phyloP scores from a whole-genome alignment of 371 early-diverging fungal species.

The Blakeslea trispora region DNA sequence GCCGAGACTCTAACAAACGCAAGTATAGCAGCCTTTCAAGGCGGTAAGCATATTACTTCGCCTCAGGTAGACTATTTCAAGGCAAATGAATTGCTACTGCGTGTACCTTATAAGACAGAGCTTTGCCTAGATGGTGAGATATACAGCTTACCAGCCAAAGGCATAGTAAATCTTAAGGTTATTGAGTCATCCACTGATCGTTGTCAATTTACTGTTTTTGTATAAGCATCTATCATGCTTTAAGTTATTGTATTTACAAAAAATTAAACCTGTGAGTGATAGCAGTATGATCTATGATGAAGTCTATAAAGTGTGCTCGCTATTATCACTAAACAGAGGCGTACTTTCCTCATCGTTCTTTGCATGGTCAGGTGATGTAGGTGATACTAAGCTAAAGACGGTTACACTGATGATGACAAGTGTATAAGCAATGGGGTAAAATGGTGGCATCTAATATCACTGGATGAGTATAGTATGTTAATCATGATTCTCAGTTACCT shows the following conservation, averaged over 20 bases:
- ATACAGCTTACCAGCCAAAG: constrained; percentile 27
- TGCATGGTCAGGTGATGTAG: neutral
- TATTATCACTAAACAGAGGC: neutral
- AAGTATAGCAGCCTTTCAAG: constrained; percentile 35
- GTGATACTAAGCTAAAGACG: constrained; percentile 25
- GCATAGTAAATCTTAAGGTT: constrained; percentile 32
- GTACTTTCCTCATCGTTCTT: neutral
- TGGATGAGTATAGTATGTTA: neutral
- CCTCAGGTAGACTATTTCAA: constrained; percentile 41
- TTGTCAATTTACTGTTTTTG: constrained; percentile 16
- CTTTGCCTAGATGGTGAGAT: constrained; percentile 56
- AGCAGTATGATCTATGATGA: too few relatives aligned
- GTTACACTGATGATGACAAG: constrained; percentile 30
- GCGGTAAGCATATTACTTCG: constrained; percentile 39
- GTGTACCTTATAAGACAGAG: constrained; percentile 37
- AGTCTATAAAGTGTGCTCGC: neutral
- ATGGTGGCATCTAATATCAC: constrained; percentile 29
- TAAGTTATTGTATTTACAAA: too few relatives aligned
- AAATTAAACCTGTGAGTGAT: too few relatives aligned
- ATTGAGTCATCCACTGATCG: constrained; percentile 23
- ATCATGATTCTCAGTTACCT: constrained; percentile 16
- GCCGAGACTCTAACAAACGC: constrained; percentile 32
- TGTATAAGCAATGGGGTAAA: constrained; percentile 39
- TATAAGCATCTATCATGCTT: too few relatives aligned
- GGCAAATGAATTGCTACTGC: constrained; percentile 32